Base-by-base conservation (phyloP, 164 flowering plant genomes). In the Chimonanthus salicifolius region DNA sequence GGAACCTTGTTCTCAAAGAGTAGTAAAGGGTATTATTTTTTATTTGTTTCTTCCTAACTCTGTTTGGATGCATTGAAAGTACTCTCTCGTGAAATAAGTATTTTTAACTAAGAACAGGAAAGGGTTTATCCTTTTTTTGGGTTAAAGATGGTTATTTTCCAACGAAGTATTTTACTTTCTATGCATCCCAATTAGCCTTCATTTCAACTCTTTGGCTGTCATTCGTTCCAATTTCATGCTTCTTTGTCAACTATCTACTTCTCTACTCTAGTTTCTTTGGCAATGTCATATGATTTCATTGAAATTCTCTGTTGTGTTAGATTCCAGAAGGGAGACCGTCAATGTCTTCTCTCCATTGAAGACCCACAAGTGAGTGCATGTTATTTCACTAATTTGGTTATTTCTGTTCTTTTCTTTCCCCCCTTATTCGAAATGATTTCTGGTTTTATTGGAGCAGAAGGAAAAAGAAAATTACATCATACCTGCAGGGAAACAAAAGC, bases 301-400 rank as follows among this genome's bases (percentile, higher is more conserved):
- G 48, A 13, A 9, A 20, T 47, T 72, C 47, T 49, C 76, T 72
- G 48, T 66, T 67, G 51, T 33, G 60, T 74, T 71, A 94, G 98
- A 83, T 94, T 94, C 82, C 11, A 71, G 67, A 84, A 76, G 50
- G 76, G 71, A 44, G 88, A 85, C 20, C 82, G 89, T 43, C 88
- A 87, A 7, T 81, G 70, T 80, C 87, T 91, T 50, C 80, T 95
- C 18, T 82, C 93, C 78, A 92, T 95, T 64, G 91, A 95, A 81
- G 99, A 95, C 69, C 99, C 99, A 73, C 98, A 95, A 97, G 98
- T 94, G 68, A 58, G 6, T 21, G 62, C 33, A 72, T 67, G 21
- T 6, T 0, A 5, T 68, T 72, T 16, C 75, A 1, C 58, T 78
- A 67, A 21, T 62, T 58, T 75, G 44, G 67, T 48, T 16, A 44